Evolutionary conservation across 768 basidiomycete genomes (phyloP), one percentile per base, ranked within the genome.

Genomic region (Agaricus subrufescens): DNA sequence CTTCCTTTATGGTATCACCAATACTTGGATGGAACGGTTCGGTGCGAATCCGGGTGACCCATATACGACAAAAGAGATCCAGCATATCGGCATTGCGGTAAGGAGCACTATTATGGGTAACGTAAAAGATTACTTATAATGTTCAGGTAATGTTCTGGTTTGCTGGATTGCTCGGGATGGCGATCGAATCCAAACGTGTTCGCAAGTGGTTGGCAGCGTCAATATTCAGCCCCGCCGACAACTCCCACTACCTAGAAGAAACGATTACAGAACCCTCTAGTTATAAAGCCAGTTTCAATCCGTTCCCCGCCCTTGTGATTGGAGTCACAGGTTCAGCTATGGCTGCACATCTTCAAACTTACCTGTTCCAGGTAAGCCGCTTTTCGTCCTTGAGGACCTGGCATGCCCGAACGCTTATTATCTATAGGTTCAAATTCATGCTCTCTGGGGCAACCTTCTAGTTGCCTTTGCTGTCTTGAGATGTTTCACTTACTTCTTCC

Each of bases 11-110:
- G 95, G 95, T 7, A 76, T 82, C 34, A 88, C 92, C 43, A 96
- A 98, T 67, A 93, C 89, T 14, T 98, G 93, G 92, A 93, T 98
- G 91, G 96, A 98, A 71, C 82, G 96, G 42, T 91, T 96, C 61
- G 95, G 94, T 3, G 90, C 86, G 1, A 71, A 79, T 14, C 72
- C 88, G 0, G 91, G 90, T 12, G 86, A 87, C 65, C 90, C 94
- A 12, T 96, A 81, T 72, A 89, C 90, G 1, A 89, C 93, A 26
- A 96, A 94, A 69, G 83, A 97, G 66, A 82, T 97, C 14, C 93
- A 98, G 65, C 96, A 98, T 63, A 95, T 96, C 53, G 82, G 87
- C 54, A 97, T 98, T 60, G 95, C 95, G 63, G 91, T 87, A 66
- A 61, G 80, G 62, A 34, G 25, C 34, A 9, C 50, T 15, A 30